These are phyloP conservation scores for Thermoascus crustaceus DNA, from an alignment of 2,329 filamentous ascomycete species.

Conservation along the genomic window DNA sequence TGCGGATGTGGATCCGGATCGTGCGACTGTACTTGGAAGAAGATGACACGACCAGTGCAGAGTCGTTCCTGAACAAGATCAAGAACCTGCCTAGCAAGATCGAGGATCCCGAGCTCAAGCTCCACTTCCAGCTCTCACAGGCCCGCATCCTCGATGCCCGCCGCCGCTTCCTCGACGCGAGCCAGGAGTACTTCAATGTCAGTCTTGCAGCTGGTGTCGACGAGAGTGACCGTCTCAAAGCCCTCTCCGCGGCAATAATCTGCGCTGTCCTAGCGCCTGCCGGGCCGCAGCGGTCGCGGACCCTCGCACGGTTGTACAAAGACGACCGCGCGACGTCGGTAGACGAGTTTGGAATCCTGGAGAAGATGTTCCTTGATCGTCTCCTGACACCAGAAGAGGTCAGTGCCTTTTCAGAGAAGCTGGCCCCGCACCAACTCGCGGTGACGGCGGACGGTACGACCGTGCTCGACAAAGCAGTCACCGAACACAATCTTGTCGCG, in stretches of 20 bases:
- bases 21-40: conserved; percentile 90
- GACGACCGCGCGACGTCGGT: conserved; percentile 73
- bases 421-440: conserved; percentile 83
- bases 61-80: conserved; percentile 85
- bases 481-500: conserved; percentile 90
- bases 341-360: conserved; percentile 76
- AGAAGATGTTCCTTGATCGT: conserved; percentile 95
- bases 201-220: conserved; percentile 70
- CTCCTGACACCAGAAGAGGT: conserved; percentile 77
- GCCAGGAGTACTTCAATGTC: conserved; percentile 79
- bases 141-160: conserved; percentile 89
- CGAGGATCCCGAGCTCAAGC: conserved; percentile 60
- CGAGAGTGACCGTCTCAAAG: conserved; percentile 76
- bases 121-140: conserved; percentile 86
- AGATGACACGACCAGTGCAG: conserved; percentile 78
- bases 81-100: conserved; percentile 82
- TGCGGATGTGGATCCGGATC: conserved; percentile 83
- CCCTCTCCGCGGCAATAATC: conserved; percentile 77
- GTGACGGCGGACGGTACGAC: conserved; percentile 84
- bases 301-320: conserved; percentile 79
- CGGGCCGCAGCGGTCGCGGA: conserved; percentile 71
- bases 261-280: conserved; percentile 90
- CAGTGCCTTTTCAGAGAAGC: conserved; percentile 68
- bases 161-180: conserved; percentile 79
- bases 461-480: conserved; percentile 83